These are phyloP conservation scores for Pythium coloratum DNA, from an alignment of 352 stramenopile genomes.

Conservation along the genomic window DNA sequence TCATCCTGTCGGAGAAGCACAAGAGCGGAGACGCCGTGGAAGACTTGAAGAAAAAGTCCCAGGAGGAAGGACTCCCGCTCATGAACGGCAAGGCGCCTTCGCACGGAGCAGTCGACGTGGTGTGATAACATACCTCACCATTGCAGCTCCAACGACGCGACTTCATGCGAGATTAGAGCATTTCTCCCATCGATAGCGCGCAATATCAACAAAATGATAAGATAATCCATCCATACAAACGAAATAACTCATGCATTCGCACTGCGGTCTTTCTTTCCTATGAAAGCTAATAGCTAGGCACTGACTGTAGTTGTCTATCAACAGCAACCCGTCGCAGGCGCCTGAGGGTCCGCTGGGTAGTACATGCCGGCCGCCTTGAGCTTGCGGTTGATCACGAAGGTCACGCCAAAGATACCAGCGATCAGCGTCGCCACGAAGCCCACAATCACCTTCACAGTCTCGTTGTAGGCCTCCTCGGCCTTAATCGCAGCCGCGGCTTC, in stretches of 20 bases:
- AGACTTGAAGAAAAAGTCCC: conserved; percentile 20
- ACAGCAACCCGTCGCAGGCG: conserved; percentile 56
- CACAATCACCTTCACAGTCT: conserved; percentile 69
- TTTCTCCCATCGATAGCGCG: background rate
- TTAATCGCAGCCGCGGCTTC: conserved; percentile 55
- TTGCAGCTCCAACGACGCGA: background rate
- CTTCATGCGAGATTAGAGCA: background rate
- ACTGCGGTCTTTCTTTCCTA: background rate
- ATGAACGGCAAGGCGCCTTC: conserved; percentile 22
- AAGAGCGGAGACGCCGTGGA: conserved; percentile 48
- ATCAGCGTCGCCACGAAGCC: conserved; percentile 70
- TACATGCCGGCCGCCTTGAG: conserved; percentile 82
- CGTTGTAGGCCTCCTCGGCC: conserved; percentile 66
- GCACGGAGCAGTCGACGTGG: conserved; percentile 33
- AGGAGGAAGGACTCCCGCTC: conserved; percentile 32
- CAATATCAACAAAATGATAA: background rate
- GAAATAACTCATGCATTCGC: conserved; percentile 14
- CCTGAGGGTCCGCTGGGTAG: conserved; percentile 57
- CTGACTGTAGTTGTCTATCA: conserved; percentile 8
- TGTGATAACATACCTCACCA: conserved; percentile 1
- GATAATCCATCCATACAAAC: conserved; percentile 11
- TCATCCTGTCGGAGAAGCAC: conserved; percentile 83
- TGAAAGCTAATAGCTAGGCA: background rate
- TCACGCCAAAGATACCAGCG: conserved; percentile 49
- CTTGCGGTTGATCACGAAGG: conserved; percentile 84